These are phyloP conservation scores for Penstemon eatonii DNA, from an alignment of 257 asterid species.

Conservation along the genomic window DNA sequence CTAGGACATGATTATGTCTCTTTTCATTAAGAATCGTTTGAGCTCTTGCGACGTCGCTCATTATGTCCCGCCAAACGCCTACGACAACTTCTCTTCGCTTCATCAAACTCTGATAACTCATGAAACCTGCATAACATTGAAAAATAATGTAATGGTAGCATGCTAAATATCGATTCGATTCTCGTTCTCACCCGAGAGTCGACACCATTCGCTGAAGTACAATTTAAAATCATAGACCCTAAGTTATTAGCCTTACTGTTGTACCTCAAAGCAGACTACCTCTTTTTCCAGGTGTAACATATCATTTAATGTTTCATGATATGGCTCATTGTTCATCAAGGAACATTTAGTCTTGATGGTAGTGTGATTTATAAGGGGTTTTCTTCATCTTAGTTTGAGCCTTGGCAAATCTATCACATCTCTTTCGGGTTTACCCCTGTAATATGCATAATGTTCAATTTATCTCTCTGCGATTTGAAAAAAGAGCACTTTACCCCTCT, in stretches of 20 bases:
- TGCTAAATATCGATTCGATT: too few relatives aligned
- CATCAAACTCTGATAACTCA: conserved; percentile 74
- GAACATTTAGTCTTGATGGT: background rate
- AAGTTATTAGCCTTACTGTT: background rate
- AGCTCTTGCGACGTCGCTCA: conserved; percentile 82
- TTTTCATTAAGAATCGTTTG: conserved; percentile 57
- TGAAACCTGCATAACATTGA: conserved; percentile 74
- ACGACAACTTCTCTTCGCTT: conserved; percentile 84
- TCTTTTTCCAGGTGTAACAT: background rate
- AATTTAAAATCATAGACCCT: background rate
- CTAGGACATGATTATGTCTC: conserved; percentile 25
- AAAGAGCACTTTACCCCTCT: too few relatives aligned
- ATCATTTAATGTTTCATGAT: background rate
- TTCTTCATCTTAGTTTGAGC: background rate
- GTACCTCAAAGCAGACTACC: background rate
- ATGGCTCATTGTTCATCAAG: background rate
- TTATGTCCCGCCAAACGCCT: conserved; percentile 90
- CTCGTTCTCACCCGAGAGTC: too few relatives aligned
- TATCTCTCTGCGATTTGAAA: too few relatives aligned
- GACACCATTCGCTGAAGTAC: background rate
- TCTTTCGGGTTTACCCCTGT: too few relatives aligned
- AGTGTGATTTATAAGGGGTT: background rate
- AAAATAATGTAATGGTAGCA: background rate
- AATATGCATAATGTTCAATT: too few relatives aligned
- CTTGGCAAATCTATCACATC: background rate